Evolutionary conservation across 108 stramenopile genomes (phyloP), one percentile per base, ranked within the genome.

Genomic region (Phaeodactylum tricornutum): DNA sequence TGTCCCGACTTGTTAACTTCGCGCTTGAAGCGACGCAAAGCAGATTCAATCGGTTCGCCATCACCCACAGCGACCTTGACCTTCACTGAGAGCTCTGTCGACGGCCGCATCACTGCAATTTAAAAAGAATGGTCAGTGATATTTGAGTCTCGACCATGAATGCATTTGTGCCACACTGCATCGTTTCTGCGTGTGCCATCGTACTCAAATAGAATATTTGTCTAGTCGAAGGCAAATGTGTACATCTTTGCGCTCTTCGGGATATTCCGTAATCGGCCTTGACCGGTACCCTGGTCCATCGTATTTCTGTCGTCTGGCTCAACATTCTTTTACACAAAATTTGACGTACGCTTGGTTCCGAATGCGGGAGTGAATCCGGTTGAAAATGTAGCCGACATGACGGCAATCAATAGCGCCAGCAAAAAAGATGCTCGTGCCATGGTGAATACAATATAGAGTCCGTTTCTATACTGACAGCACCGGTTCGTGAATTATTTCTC

Each of bases 1-100:
- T 93, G 92, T 28, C 87, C 87, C 47, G 78, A 81, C 54, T 89
- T 87, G 85, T 78, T 89, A 21, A 91, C 82, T 53, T 84, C 84
- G 20, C 82, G 77, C 64, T 85, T 91, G 89, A 91, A 91, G 24
- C 89, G 77, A 48, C 89, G 89, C 39, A 91, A 50, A 48, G 89
- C 89, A 26, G 59, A 63, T 57, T 91, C 89, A 58, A 91, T 85
- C 43, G 88, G 81, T 57, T 90, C 88, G 8, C 88, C 88, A 56
- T 90, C 84, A 17, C 83, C 83, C 35, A 90, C 77, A 32, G 62
- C 50, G 0, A 83, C 53, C 61, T 82, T 71, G 67, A 84, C 66
- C 35, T 74, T 70, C 50, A 76, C 70, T 43, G 55, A 42, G 22
- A 84, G 65, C 12, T 59, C 63, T 8, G 84, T 76, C 41, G 55